Evolutionary conservation across 2,329 filamentous ascomycete genomes (phyloP).

Genomic region (Daldinia eschscholtzii): DNA sequence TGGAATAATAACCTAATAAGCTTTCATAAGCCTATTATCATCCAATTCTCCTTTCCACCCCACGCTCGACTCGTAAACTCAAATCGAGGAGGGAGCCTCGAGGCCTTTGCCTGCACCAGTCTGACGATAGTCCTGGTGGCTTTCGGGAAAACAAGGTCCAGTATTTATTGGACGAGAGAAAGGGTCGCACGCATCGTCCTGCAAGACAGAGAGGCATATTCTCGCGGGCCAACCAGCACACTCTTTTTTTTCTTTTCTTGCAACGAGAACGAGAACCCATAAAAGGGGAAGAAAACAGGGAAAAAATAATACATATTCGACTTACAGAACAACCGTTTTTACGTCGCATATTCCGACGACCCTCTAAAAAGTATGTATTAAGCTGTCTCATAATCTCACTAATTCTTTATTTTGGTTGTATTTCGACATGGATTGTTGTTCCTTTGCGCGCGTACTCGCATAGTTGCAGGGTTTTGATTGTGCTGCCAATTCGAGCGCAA

Average conservation of each 20-base stretch:
- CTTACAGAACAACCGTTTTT: slow-evolving; percentile 8
- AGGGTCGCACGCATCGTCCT: slow-evolving; percentile 33
- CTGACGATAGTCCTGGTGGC: slow-evolving; percentile 31
- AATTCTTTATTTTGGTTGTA: slow-evolving; percentile 2
- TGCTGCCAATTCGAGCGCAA: slow-evolving; percentile 43
- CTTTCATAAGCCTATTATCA: slow-evolving; percentile 45
- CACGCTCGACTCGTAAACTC: slow-evolving; percentile 26
- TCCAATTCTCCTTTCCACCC: slow-evolving; percentile 24
- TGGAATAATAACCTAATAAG: slow-evolving; percentile 37
- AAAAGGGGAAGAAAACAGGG: slow-evolving; percentile 11
- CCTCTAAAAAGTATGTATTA: slow-evolving; percentile 24
- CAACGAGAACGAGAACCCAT: slow-evolving; percentile 7
- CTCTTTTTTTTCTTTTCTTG: neutral
- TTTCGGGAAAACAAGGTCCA: slow-evolving; percentile 24
- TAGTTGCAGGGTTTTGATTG: slow-evolving; percentile 30
- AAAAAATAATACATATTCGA: neutral
- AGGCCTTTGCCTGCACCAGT: slow-evolving; percentile 25
- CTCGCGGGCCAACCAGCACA: slow-evolving; percentile 20
- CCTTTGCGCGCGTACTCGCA: slow-evolving; percentile 23
- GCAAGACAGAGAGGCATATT: slow-evolving; percentile 37
- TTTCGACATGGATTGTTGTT: slow-evolving; percentile 15
- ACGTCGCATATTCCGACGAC: slow-evolving; percentile 10
- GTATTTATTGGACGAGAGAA: slow-evolving; percentile 35
- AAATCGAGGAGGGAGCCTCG: slow-evolving; percentile 38
- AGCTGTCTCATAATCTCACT: slow-evolving; percentile 14